Conservation (phyloP, 1,284 basidiomycete species). For the Hypsizygus ulmarius region DNA sequence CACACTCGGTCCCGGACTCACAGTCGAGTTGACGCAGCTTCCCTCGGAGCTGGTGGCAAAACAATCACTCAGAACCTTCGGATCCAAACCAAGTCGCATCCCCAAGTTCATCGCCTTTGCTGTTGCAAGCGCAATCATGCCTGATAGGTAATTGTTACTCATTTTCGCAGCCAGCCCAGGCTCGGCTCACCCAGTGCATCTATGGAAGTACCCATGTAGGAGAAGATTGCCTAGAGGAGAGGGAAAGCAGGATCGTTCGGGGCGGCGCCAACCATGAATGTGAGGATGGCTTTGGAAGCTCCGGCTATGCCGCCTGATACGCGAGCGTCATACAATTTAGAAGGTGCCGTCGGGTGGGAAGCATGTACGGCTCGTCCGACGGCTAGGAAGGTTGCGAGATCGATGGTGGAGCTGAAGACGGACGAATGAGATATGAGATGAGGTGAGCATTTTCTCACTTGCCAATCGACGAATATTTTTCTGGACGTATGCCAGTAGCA, state of each 20-base stretch:
- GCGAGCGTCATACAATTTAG: slow-evolving; percentile 36
- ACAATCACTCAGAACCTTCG: slow-evolving; percentile 33
- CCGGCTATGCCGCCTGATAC: slow-evolving; percentile 40
- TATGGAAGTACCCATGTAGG: slow-evolving; percentile 34
- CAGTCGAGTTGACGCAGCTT: slow-evolving; percentile 38
- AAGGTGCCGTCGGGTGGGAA: slow-evolving; percentile 17
- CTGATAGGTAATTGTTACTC: slow-evolving; percentile 42
- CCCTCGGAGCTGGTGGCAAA: slow-evolving; percentile 36
- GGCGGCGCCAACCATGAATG: slow-evolving; percentile 37
- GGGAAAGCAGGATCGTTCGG: slow-evolving; percentile 29
- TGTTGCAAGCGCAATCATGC: slow-evolving; percentile 38
- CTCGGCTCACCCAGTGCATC: slow-evolving; percentile 34
- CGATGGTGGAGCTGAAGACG: slow-evolving; percentile 38
- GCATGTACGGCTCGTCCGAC: slow-evolving; percentile 28
- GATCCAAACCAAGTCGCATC: slow-evolving; percentile 39
- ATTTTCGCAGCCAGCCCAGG: slow-evolving; percentile 40
- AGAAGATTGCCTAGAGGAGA: slow-evolving; percentile 29
- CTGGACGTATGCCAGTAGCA: slow-evolving; percentile 34
- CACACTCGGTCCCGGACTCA: slow-evolving; percentile 42
- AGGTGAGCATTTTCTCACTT: slow-evolving; percentile 1
- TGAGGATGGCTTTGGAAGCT: slow-evolving; percentile 35
- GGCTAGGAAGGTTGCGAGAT: slow-evolving; percentile 32
- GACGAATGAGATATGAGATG: neutral
- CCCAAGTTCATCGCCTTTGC: slow-evolving; percentile 42
- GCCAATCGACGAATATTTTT: slow-evolving; percentile 42